A percentile compares a stretch with the other conserved stretches of the same genome.
These are phyloP conservation scores for Beauveria sp. DNA, from an alignment of 2,329 filamentous ascomycete genomes.

Conservation along the genomic window DNA sequence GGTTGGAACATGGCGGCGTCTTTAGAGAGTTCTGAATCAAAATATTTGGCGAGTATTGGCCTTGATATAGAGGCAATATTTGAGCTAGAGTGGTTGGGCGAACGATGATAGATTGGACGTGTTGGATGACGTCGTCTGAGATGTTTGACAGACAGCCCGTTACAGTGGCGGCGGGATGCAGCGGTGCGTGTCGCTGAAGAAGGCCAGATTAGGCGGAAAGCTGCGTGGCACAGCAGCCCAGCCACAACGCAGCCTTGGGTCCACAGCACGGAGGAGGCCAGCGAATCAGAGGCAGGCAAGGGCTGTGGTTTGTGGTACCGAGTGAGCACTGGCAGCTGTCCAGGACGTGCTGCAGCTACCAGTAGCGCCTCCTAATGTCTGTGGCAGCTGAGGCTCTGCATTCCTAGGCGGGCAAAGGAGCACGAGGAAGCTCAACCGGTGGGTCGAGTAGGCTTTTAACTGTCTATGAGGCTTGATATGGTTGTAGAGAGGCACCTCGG, in stretches of 20 bases:
- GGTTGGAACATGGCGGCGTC: neutral
- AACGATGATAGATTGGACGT: neutral
- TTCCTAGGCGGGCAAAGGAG: neutral
- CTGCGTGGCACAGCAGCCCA: neutral
- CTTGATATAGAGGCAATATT: too few relatives aligned
- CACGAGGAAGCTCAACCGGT: neutral
- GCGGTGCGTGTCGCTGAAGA: neutral
- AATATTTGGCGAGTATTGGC: too few relatives aligned
- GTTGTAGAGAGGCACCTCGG: neutral
- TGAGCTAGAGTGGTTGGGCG: too few relatives aligned
- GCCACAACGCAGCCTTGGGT: neutral
- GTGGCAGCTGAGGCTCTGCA: neutral
- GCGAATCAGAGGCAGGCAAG: neutral
- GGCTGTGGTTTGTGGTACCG: neutral
- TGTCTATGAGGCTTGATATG: neutral
- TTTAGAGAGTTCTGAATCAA: neutral
- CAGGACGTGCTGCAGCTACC: neutral
- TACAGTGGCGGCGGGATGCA: neutral
- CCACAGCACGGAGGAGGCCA: neutral
- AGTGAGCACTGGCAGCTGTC: neutral
- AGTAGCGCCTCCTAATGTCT: neutral
- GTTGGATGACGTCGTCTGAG: constrained; percentile 1
- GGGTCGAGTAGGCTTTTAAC: neutral
- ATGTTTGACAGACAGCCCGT: neutral
- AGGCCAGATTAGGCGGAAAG: neutral